Evolutionary conservation across 192 early-diverging fungal species (phyloP), one percentile per base, ranked within the genome.

Genomic region (Polychytrium aggregatum): DNA sequence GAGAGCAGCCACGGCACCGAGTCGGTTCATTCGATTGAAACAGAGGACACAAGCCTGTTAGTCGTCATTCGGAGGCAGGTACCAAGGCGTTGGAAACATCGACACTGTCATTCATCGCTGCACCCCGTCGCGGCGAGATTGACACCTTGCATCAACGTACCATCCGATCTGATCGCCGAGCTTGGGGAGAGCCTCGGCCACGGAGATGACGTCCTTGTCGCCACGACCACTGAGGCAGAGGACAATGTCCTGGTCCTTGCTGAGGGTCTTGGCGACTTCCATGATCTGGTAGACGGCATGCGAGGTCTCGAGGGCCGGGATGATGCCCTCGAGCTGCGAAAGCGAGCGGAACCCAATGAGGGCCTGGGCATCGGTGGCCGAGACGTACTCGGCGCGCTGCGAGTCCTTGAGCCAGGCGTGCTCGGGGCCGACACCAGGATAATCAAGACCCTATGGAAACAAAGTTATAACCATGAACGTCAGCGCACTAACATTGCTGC

Each of bases 381-480:
- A 66, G 29, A 68, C 52, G 53, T 66, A 97, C 51, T 90, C 78
- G 42, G 82, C 95, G 39, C 95, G 79, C 22, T 82, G 81, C 31
- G 73, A 76, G 53, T 87, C 83, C 65, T 89, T 86, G 54, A 98
- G 78, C 71, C 72, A 92, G 22, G 92, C 78, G 61, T 93, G 92
- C 59, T 98, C 92, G 24, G 95, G 95, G 22, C 92, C 95, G 39
- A 98, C 91, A 44, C 91, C 95, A 13, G 95, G 90, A 65, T 98
- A 98, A 70, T 95, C 90, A 37, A 98, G 71, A n/a, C 92, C 95
- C 72, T 74, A 52, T 14, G 25, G 25, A 41, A 50, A 55, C 25
- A 3, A 48, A 14, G 28, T 18, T 17, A 55, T 13, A 29, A n/a
- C n/a, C n/a, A 46, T 26, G 14, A 5, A 22, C n/a, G n/a, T n/a